Conservation (phyloP, 2,329 filamentous ascomycete species). For the Cadophora luteo-olivacea region DNA sequence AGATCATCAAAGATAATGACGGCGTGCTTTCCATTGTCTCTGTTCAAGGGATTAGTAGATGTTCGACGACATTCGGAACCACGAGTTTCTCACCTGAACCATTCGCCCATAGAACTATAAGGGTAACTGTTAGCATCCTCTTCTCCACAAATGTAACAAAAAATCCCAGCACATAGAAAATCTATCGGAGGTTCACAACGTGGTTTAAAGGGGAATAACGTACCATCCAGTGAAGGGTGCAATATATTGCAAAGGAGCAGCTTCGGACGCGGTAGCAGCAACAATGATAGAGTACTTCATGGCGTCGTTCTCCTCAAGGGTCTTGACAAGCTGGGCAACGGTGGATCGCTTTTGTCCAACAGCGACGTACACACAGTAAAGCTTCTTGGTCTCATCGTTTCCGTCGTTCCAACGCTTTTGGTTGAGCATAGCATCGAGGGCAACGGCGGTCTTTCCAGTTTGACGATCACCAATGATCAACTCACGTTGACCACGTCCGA, state of each 20-base stretch:
- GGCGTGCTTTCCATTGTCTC: slow-evolving; percentile 86
- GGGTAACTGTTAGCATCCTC: too few relatives aligned
- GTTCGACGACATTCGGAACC: background rate
- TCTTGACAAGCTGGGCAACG: slow-evolving; percentile 99
- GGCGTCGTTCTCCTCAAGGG: slow-evolving; percentile 98
- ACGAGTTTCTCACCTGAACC: background rate
- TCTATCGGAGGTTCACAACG: background rate
- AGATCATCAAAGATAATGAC: slow-evolving; percentile 94
- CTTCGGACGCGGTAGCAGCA: slow-evolving; percentile 96
- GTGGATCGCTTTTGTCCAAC: slow-evolving; percentile 99
- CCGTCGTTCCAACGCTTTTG: slow-evolving; percentile 96
- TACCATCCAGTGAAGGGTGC: slow-evolving; percentile 81
- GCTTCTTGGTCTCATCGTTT: slow-evolving; percentile 94
- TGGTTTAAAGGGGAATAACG: background rate
- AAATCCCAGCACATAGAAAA: background rate
- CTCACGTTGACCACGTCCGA: slow-evolving; percentile 99
- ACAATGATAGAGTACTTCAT: slow-evolving; percentile 98
- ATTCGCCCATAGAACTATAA: background rate
- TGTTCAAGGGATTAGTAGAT: slow-evolving; percentile 55
- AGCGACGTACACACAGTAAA: slow-evolving; percentile 99
- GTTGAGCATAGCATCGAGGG: slow-evolving; percentile 97
- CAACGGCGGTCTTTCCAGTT: slow-evolving; percentile 99
- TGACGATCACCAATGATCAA: slow-evolving; percentile 99
- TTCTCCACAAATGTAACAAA: background rate
- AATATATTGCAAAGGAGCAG: slow-evolving; percentile 88